Percentiles rank a stretch among this genome's conserved stretches.
These are phyloP conservation scores for Exophiala phaeomuriformis DNA, from an alignment of 2,329 filamentous ascomycete species.

Conservation along the genomic window DNA sequence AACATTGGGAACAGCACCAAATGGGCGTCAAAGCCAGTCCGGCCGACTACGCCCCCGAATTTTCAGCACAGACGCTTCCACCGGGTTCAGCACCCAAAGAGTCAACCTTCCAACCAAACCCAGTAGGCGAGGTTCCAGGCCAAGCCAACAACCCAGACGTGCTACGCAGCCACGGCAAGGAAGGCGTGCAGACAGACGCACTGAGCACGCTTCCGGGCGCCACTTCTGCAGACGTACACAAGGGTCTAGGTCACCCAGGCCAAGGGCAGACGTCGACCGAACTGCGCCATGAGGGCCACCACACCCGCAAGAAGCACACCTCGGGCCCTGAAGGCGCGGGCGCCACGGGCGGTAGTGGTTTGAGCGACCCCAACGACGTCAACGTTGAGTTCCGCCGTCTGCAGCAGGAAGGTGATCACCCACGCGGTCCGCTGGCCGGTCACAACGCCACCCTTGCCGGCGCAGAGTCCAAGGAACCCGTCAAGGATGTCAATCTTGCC, in stretches of 20 bases:
- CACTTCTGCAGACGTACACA: constrained; percentile 48
- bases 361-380: constrained; percentile 8
- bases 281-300: constrained; percentile 41
- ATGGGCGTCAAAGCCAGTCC: constrained; percentile 52
- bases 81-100: constrained; percentile 55
- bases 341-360: constrained; percentile 13
- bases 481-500: constrained; percentile 11
- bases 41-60: constrained; percentile 55
- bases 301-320: constrained; percentile 37
- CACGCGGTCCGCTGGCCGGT: constrained; percentile 6
- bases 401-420: constrained; percentile 12
- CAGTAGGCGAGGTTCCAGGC: constrained; percentile 31
- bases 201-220: constrained; percentile 45
- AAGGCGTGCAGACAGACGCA: constrained; percentile 38
- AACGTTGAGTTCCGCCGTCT: constrained; percentile 16
- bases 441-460: constrained; percentile 18
- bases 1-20: constrained; percentile 48
- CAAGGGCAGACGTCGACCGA: constrained; percentile 45
- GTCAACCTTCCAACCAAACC: constrained; percentile 34
- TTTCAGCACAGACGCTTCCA: constrained; percentile 53
- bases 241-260: constrained; percentile 47
- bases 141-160: constrained; percentile 37
- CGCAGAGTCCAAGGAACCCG: constrained; percentile 17
- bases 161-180: constrained; percentile 37
- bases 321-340: constrained; percentile 42